Evolutionary conservation across 257 asterid species (phyloP).

Genomic region (Lycium barbarum): DNA sequence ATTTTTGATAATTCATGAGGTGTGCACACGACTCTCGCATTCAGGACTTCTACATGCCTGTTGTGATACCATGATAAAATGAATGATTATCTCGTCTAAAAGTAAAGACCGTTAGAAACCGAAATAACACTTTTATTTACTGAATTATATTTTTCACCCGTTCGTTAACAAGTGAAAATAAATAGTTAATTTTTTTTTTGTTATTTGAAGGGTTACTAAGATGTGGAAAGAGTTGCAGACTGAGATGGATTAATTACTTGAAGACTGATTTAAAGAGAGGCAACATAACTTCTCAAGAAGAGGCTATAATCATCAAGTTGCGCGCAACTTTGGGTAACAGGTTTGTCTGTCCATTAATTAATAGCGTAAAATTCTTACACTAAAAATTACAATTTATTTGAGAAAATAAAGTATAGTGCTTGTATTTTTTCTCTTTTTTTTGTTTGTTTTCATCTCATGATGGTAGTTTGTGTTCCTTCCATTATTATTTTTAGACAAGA

Average conservation of each 20-base stretch:
- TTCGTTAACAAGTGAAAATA: not conserved
- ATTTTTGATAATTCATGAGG: no score
- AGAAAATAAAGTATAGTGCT: no score
- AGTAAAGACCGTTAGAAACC: not conserved
- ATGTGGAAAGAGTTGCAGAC: constrained; percentile 91
- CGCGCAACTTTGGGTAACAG: constrained; percentile 87
- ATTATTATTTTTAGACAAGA: not conserved
- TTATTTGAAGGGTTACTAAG: constrained; percentile 59
- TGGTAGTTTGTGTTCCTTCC: not conserved
- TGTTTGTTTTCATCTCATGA: no score
- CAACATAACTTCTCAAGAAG: constrained; percentile 66
- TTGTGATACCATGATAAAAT: not conserved
- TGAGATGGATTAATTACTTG: constrained; percentile 90
- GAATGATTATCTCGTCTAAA: not conserved
- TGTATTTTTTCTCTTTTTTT: no score
- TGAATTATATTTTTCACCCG: not conserved
- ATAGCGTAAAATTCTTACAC: not conserved
- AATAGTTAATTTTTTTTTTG: not conserved
- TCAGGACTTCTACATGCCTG: no score
- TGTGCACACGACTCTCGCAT: no score
- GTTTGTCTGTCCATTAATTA: constrained; percentile 36
- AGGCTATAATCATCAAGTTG: constrained; percentile 65
- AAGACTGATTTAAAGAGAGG: constrained; percentile 88
- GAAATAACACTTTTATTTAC: not conserved
- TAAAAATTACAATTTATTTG: no score